Base-by-base conservation (phyloP, 2,329 filamentous ascomycete species). In the Apiospora arundinis region DNA sequence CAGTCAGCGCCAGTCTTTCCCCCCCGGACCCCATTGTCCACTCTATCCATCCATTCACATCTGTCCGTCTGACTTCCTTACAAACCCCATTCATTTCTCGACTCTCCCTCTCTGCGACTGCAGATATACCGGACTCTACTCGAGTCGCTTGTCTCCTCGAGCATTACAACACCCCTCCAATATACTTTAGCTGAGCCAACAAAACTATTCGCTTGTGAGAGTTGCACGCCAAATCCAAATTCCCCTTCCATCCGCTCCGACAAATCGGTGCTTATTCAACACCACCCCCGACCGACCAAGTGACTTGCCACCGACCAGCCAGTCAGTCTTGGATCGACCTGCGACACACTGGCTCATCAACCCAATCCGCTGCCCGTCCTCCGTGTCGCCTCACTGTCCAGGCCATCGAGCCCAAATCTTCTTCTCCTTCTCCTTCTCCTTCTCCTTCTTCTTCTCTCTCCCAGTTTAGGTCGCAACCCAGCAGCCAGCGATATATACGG, bases 1-100 rank as follows among this genome's bases (percentile, higher is more conserved):
- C 56, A 63, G 56, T 63, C 56, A 63, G 56, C 56, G 56, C 56
- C 56, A 56, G 48, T 56, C 28, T 28, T 32, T 25, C 48, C 42
- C 42, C 42, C 42, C 42, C 42, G 12, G 4, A 49, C 21, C 46
- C 48, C 52, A 60, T 63, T 63, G 56, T 63, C 56, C 56, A 63
- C 56, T 63, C 28, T 37, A 63, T 40, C 56, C 56, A 63, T 63
- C 56, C 56, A 63, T 40, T 63, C 56, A 40, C 56, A 40, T 63
- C 56, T 63, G 56, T 40, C 56, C 56, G 56, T 63, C 56, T 63
- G 56, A 63, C 56, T 63, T 63, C 56, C 18, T 40, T 28, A 63
- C 28, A 63, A 63, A 63, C 56, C 56, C 56, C 56, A 63, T 63
- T 63, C 56, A 37, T 63, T 63, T 63, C 56, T 63, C 56, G 56